Evolutionary conservation across 495 filamentous ascomycete genomes (phyloP).

Genomic region (Pyronema domesticum): DNA sequence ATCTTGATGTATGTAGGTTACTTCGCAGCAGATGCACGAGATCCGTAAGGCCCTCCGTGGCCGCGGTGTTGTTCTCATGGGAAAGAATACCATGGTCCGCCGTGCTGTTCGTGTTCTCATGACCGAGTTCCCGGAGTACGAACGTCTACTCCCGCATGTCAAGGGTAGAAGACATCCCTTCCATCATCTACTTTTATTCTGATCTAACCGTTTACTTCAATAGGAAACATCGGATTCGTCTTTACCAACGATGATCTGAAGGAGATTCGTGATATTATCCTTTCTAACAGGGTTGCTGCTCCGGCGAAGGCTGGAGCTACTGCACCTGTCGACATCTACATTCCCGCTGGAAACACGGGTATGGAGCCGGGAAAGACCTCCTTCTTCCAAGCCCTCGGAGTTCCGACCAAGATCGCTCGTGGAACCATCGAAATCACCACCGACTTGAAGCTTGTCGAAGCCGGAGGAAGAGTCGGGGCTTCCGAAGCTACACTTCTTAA

Average conservation of each 20-base stretch:
- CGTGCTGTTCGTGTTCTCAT: constrained; percentile 95
- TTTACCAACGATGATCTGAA: constrained; percentile 97
- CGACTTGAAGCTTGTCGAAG: constrained; percentile 94
- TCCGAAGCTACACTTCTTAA: constrained; percentile 97
- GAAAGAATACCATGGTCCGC: constrained; percentile 99
- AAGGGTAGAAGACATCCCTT: constrained; percentile 37
- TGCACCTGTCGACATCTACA: constrained; percentile 73
- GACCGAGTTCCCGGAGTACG: constrained; percentile 79
- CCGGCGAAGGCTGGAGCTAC: constrained; percentile 93
- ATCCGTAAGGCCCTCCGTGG: constrained; percentile 78
- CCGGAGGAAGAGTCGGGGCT: constrained; percentile 81
- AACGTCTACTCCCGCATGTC: constrained; percentile 88
- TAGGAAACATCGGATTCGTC: constrained; percentile 93
- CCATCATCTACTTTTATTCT: neutral
- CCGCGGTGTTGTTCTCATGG: constrained; percentile 90
- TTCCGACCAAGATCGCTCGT: constrained; percentile 99
- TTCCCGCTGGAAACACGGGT: constrained; percentile 96
- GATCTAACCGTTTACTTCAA: neutral
- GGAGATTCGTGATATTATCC: constrained; percentile 76
- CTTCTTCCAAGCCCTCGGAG: constrained; percentile 99
- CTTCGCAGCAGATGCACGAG: constrained; percentile 99
- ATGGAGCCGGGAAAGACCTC: constrained; percentile 99
- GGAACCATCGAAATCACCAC: constrained; percentile 99
- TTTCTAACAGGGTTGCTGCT: constrained; percentile 90
- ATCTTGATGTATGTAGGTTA: constrained; percentile 30